Percentiles rank a stretch among this genome's conserved stretches.
Conservation (phyloP, 805 yeast genomes). For the Kodamaea laetipori region DNA sequence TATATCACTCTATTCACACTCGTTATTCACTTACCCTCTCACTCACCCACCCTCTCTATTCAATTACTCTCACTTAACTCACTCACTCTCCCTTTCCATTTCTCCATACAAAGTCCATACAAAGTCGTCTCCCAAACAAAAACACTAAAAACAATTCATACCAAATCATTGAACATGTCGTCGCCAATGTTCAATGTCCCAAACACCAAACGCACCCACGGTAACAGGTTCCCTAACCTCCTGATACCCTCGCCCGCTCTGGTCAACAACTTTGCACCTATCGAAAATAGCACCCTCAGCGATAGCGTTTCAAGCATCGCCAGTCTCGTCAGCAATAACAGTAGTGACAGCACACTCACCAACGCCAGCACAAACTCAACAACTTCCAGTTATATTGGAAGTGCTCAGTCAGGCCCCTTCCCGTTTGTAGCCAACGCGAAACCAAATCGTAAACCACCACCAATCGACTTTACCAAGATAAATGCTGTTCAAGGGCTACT, state of each 20-base stretch:
- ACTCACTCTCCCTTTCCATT: background rate
- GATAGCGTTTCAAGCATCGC: background rate
- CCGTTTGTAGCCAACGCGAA: slow-evolving; percentile 5
- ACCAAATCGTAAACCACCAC: slow-evolving; percentile 41
- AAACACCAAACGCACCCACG: slow-evolving; percentile 26
- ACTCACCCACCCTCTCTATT: background rate
- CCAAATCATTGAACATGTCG: slow-evolving; percentile 16
- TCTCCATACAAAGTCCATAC: background rate
- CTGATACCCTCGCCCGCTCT: slow-evolving; percentile 32
- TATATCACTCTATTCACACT: background rate
- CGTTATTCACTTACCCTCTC: background rate
- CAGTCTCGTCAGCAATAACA: background rate
- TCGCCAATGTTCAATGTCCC: slow-evolving; percentile 40
- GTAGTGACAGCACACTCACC: slow-evolving; percentile 2
- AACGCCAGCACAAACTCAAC: background rate
- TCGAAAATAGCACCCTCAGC: background rate
- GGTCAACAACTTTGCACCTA: slow-evolving; percentile 10
- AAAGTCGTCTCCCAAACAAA: too few species aligned
- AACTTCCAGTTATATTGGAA: too few species aligned
- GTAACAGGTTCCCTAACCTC: slow-evolving; percentile 26
- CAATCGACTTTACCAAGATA: slow-evolving; percentile 41
- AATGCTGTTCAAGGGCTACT: slow-evolving; percentile 9
- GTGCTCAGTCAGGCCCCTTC: slow-evolving; percentile 1
- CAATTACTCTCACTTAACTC: background rate
- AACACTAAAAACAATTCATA: too few species aligned